Conservation (phyloP, 768 basidiomycete genomes). For the Glaciozyma martinii region DNA sequence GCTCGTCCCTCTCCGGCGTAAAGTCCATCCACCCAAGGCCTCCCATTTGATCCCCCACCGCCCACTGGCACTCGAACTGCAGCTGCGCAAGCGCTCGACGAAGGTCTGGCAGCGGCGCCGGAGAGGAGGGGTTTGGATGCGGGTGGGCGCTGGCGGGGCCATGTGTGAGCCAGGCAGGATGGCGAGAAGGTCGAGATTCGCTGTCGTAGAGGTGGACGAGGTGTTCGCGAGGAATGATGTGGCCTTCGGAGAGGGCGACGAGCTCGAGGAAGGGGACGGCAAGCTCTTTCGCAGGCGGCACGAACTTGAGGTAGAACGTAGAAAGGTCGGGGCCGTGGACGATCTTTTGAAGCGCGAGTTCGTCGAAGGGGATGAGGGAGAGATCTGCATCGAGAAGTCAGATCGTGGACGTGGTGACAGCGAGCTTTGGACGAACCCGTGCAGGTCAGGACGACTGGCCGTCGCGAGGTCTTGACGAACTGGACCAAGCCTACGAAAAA, state of each 20-base stretch:
- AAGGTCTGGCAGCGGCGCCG: constrained; percentile 49
- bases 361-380: constrained; percentile 57
- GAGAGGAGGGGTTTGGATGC: constrained; percentile 38
- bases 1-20: neutral
- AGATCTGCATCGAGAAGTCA: constrained; percentile 48
- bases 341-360: constrained; percentile 43
- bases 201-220: constrained; percentile 42
- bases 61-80: constrained; percentile 44
- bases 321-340: constrained; percentile 46
- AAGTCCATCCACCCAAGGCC: constrained; percentile 17
- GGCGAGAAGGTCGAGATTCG: neutral
- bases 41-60: neutral
- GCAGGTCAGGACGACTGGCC: constrained; percentile 90
- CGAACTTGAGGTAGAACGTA: constrained; percentile 57
- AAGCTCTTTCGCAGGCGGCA: constrained; percentile 45
- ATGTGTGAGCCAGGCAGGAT: constrained; percentile 24
- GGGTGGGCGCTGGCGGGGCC: constrained; percentile 41
- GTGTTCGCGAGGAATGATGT: constrained; percentile 36
- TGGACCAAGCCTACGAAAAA: constrained; percentile 71
- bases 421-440: constrained; percentile 66
- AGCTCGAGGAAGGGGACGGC: constrained; percentile 59
- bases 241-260: constrained; percentile 54
- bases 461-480: constrained; percentile 69
- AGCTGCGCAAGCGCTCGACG: constrained; percentile 56
- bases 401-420: no score